Base-by-base conservation (phyloP, 805 yeast species). In the Metschnikowia colocasiae region DNA sequence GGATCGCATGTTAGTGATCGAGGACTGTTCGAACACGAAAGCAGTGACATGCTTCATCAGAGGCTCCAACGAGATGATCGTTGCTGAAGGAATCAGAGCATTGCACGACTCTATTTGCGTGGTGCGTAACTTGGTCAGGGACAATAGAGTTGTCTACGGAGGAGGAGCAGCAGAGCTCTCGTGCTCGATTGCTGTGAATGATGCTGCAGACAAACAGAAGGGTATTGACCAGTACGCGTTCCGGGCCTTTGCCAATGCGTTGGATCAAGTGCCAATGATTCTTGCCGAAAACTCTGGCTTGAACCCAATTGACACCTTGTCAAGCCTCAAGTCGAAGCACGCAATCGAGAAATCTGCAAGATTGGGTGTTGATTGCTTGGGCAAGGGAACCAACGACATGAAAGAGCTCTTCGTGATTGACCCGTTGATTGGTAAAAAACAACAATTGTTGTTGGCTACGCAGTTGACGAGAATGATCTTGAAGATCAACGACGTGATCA, bases 101-200 rank as follows among this genome's bases (percentile, higher is more conserved):
- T 76, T 94, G 49, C 98, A 94, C 61, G 99, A 94, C 65, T 87
- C 99, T 7, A 73, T 94, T 48, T 92, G 99, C 73, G 99, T 95
- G 38, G 99, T 94, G 25, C 86, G 99, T 73, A 95, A 94, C 71
- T 79, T 94, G 64, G 85, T 95, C 43, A 81, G 84, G 60, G 98
- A 95, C 67, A 85, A 82, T 64, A 80, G 97, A 67, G 88, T 94
- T 39, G 97, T 95, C n/a, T 94, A 94, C 62, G 99, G 99, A 54
- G 99, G 99, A 59, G 99, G 99, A 57, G 96, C 99, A 19, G 95
- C 98, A 31, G 99, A 94, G 72, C 83, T 94, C 45, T 79, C 96
- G 2, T 86, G 96, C 74, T 90, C 98, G 12, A 71, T 94, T 57
- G 95, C 94, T 15, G 96, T 94, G 13, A 76, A 89, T 48, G 87